These are phyloP conservation scores for Mortierella antarctica DNA, from an alignment of 192 early-diverging fungal species.

Conservation along the genomic window DNA sequence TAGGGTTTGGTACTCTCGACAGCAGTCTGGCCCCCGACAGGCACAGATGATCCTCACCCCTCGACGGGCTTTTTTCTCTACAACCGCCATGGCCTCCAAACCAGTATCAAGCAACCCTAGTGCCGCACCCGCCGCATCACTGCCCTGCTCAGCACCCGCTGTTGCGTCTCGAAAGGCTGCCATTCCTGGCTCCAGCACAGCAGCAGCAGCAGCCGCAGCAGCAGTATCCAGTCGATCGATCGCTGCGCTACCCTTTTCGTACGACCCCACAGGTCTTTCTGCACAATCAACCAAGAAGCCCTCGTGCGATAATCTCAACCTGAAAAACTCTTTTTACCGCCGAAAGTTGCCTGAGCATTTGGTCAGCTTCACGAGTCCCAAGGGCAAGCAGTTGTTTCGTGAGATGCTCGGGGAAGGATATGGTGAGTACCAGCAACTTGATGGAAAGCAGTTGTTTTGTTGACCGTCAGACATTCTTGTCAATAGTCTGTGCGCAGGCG, in stretches of 20 bases:
- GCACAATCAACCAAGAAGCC: conserved; percentile 36
- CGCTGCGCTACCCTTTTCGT: conserved; percentile 30
- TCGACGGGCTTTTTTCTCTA: conserved; percentile 20
- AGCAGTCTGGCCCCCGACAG: too few relatives aligned
- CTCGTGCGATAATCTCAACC: conserved; percentile 32
- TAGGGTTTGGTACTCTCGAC: too few relatives aligned
- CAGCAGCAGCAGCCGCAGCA: conserved; percentile 11
- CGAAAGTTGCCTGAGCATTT: conserved; percentile 73
- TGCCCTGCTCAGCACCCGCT: conserved; percentile 10
- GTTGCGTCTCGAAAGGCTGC: conserved; percentile 2
- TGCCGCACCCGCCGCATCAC: conserved; percentile 11
- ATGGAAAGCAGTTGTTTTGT: not conserved
- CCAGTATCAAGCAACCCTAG: conserved; percentile 18
- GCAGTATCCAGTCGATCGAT: not conserved
- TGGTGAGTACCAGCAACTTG: conserved; percentile 34
- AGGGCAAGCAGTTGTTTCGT: conserved; percentile 84
- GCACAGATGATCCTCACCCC: not conserved
- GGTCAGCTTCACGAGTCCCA: conserved; percentile 80
- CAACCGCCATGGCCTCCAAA: conserved; percentile 19
- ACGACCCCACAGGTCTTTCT: conserved; percentile 50
- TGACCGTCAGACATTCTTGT: not conserved
- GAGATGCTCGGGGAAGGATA: conserved; percentile 78
- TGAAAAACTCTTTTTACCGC: conserved; percentile 68
- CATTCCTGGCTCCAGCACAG: not conserved
- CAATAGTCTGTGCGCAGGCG: not conserved